Conservation (phyloP, 495 filamentous ascomycete genomes). For the Penicillium robsamsonii region DNA sequence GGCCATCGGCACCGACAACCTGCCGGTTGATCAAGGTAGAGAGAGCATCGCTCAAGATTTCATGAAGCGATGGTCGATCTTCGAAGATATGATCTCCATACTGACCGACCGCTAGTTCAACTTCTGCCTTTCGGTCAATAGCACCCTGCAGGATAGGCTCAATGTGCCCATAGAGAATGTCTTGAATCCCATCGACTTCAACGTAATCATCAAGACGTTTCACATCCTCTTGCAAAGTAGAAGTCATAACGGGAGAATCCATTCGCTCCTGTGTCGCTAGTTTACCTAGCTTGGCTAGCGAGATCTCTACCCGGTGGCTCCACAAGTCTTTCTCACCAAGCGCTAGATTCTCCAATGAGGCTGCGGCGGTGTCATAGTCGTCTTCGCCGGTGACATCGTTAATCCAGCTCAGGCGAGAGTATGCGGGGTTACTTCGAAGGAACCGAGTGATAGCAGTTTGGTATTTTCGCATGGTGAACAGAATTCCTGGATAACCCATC, state of each 20-base stretch:
- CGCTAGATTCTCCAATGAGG: constrained; percentile 63
- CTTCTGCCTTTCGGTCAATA: constrained; percentile 73
- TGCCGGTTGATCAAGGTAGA: constrained; percentile 63
- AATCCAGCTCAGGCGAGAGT: constrained; percentile 86
- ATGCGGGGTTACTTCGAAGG: constrained; percentile 63
- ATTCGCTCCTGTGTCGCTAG: constrained; percentile 56
- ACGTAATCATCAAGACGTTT: constrained; percentile 57
- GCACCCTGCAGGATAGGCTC: constrained; percentile 57
- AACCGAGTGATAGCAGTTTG: constrained; percentile 70
- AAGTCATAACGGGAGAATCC: constrained; percentile 13
- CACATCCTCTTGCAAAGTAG: constrained; percentile 34
- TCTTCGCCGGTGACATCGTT: constrained; percentile 77
- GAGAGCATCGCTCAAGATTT: constrained; percentile 64
- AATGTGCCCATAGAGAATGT: constrained; percentile 63
- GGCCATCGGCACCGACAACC: constrained; percentile 59
- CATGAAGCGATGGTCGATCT: constrained; percentile 60
- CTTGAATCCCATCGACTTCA: constrained; percentile 68
- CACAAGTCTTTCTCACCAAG: constrained; percentile 71
- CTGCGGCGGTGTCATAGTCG: constrained; percentile 67
- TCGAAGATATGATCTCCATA: constrained; percentile 56
- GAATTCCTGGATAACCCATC: constrained; percentile 57
- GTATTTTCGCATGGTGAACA: constrained; percentile 64
- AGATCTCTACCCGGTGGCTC: constrained; percentile 89
- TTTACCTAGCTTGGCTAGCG: constrained; percentile 76
- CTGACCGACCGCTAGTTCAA: constrained; percentile 68